Percentiles rank a stretch among this genome's conserved stretches.
Evolutionary conservation across 1,139 yeast genomes (phyloP).

Genomic region (Nakaseomyces glabratus): DNA sequence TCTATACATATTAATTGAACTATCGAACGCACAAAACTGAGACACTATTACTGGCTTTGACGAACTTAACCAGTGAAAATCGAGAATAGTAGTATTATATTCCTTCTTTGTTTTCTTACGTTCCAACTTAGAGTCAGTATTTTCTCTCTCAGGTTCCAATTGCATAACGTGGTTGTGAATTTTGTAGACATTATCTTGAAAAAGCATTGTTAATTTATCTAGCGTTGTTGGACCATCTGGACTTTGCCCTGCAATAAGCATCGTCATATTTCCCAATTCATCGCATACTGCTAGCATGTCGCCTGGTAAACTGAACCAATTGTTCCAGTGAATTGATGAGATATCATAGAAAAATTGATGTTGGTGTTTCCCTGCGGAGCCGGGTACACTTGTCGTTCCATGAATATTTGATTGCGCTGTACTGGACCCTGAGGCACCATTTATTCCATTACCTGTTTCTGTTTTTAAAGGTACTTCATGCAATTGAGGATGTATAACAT

Average conservation of each 20-base stretch:
- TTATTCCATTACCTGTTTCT: constrained; percentile 1
- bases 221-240: constrained; percentile 30
- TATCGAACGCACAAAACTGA: constrained; percentile 28
- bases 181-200: constrained; percentile 31
- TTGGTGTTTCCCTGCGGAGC: constrained; percentile 11
- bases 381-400: constrained; percentile 8
- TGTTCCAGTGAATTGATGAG: constrained; percentile 29
- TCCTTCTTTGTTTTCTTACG: constrained; percentile 28
- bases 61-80: constrained; percentile 31
- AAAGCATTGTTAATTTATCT: constrained; percentile 29
- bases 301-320: constrained; percentile 31
- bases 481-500: constrained; percentile 28
- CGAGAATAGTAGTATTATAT: constrained; percentile 26
- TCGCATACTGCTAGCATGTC: constrained; percentile 32
- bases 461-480: constrained; percentile 17
- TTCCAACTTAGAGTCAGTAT: constrained; percentile 16
- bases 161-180: constrained; percentile 27
- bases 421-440: constrained; percentile 10
- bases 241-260: constrained; percentile 30
- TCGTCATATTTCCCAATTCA: constrained; percentile 30
- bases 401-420: constrained; percentile 9
- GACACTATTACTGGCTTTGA: constrained; percentile 28
- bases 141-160: constrained; percentile 13
- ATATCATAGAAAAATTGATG: constrained; percentile 25
- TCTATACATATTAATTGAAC: constrained; percentile 23